phyloP scores from a whole-genome alignment of 2,329 filamentous ascomycete species.

The Stachybotrys echinatus region DNA sequence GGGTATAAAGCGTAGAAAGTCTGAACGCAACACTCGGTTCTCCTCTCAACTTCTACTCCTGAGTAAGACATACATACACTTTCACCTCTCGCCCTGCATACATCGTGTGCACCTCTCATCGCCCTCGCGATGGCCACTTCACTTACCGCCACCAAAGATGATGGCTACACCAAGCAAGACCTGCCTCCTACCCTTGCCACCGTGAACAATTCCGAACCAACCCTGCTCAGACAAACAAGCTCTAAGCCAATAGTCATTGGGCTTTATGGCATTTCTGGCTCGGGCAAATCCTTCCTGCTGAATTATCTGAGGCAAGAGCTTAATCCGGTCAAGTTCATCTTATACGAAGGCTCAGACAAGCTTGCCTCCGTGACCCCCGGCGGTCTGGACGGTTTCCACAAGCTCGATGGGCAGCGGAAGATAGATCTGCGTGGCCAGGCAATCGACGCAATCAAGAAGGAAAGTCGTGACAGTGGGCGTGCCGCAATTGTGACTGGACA shows the following conservation, averaged over 20 bases:
- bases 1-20: neutral
- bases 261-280: slow-evolving; percentile 49
- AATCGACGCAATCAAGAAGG: too few relatives aligned
- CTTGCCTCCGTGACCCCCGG: too few relatives aligned
- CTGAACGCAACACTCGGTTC: neutral
- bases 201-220: neutral
- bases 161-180: neutral
- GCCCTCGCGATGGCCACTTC: neutral
- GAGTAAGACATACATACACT: too few relatives aligned
- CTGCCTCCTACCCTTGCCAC: neutral
- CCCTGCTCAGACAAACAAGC: neutral
- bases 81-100: too few relatives aligned
- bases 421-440: too few relatives aligned
- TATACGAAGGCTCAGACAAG: too few relatives aligned
- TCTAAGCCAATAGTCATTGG: slow-evolving; percentile 39
- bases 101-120: neutral
- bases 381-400: too few relatives aligned
- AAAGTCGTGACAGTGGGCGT: too few relatives aligned
- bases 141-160: neutral
- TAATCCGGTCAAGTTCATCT: slow-evolving; percentile 28
- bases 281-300: slow-evolving; percentile 45
- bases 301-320: slow-evolving; percentile 30
- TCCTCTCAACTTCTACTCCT: neutral
- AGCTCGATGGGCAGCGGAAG: too few relatives aligned
- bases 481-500: too few relatives aligned